Conservation (phyloP, 768 basidiomycete species). For the Podaxis sp. region DNA sequence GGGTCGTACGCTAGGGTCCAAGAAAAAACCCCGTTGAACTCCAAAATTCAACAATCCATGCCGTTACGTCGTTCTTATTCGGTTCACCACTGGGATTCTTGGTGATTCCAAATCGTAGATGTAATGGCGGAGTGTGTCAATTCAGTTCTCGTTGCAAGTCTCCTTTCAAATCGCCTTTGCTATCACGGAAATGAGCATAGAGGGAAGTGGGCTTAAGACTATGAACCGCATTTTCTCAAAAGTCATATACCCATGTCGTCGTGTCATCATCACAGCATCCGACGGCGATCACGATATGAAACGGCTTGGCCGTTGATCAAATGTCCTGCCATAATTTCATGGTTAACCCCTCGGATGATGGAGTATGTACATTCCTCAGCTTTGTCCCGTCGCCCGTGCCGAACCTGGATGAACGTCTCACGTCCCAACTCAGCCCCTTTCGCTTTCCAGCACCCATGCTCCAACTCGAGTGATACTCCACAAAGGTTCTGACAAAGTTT, state of each 20-base stretch:
- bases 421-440: not conserved
- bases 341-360: not conserved
- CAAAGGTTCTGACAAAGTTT: not conserved
- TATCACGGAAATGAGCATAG: not conserved
- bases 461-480: not conserved
- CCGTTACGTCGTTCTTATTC: not conserved
- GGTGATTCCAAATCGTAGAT: not conserved
- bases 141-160: not conserved
- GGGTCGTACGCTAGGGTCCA: not conserved
- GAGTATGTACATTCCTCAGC: not conserved
- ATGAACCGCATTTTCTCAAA: not conserved
- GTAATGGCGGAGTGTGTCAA: slow-evolving; percentile 1
- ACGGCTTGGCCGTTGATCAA: not conserved
- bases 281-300: not conserved
- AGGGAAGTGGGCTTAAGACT: slow-evolving; percentile 5
- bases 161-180: not conserved
- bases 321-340: not conserved
- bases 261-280: not conserved
- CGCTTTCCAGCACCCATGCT: not conserved
- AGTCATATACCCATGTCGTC: not conserved
- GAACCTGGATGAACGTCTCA: not conserved
- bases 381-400: not conserved
- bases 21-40: not conserved
- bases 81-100: slow-evolving; percentile 1
- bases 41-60: not conserved